These are phyloP conservation scores for Lolium rigidum DNA, from an alignment of 176 grass and related monocot species.

Conservation along the genomic window DNA sequence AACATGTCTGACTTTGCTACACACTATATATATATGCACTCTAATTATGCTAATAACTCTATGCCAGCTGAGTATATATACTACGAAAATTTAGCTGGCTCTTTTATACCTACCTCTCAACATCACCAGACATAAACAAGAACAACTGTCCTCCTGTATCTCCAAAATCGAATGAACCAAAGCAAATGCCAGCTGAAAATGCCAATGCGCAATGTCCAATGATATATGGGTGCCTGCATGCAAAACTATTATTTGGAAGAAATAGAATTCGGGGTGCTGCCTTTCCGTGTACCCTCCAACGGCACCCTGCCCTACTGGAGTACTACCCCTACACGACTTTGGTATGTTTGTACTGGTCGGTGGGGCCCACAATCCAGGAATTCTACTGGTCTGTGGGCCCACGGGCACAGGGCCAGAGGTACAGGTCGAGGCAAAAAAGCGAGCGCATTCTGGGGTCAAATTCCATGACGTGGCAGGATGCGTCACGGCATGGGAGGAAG, in stretches of 20 bases:
- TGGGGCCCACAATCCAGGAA: not conserved
- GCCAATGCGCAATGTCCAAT: not conserved
- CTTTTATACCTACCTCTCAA: not conserved
- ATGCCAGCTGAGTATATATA: not conserved
- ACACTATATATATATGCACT: not conserved
- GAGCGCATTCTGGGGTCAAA: not conserved
- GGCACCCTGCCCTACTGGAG: not conserved
- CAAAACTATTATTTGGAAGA: not conserved
- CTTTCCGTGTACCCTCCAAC: constrained; percentile 6
- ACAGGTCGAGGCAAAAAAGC: not conserved
- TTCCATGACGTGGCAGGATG: no score
- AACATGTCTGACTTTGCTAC: not conserved
- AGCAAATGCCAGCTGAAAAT: not conserved
- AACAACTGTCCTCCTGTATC: not conserved
- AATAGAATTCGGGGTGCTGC: not conserved
- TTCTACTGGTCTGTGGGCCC: not conserved
- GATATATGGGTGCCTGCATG: not conserved
- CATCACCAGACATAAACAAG: not conserved
- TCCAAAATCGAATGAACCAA: no score
- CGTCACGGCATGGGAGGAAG: not conserved
- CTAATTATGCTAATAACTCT: not conserved
- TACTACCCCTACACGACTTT: not conserved
- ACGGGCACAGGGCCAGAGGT: not conserved
- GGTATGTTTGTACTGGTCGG: not conserved
- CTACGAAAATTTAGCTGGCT: not conserved